Base-by-base conservation (phyloP, 2,329 filamentous ascomycete genomes). In the Scleromitrula shiraiana region DNA sequence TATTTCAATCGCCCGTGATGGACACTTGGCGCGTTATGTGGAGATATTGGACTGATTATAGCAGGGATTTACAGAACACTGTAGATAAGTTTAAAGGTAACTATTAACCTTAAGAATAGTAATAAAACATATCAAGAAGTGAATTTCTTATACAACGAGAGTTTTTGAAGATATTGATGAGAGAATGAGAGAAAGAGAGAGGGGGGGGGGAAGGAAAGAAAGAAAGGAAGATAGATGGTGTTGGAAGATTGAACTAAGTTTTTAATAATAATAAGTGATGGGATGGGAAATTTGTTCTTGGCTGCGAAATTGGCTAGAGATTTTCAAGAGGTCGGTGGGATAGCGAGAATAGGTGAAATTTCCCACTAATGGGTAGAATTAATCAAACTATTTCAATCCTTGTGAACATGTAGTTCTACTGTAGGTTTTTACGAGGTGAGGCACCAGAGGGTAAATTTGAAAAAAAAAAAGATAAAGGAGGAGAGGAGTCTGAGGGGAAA, bases 11-110 rank as follows among this genome's bases (percentile, higher is more conserved):
- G 37, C 8, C 22, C 29, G 38, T 47, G 41, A 9, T 41, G 37
- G 23, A 47, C 37, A 47, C 45, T 47, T 50, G 47, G 47, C 47
- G 41, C 17, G 41, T 40, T 50, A 17, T 37, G 42, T 46, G 41
- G 36, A 46, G 37, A 47, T 42, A 41, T 15, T 20, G 15, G 27
- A 39, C 33, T 30, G 19, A 10, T 39, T 30, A 23, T 26, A 32
- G 19, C 44, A 41, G 46, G 38, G 30, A 29, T 14, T 42, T 36
- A 29, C 12, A 19, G 7, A 42, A 20, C 37, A 23, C 37, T n/a
- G 7, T 20, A 15, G n/a, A n/a, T n/a, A 29, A 41, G 26, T 32
- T 44, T 36, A 44, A 27, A 36, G 33, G 17, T 37, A 33, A 33
- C 26, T 6, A 7, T 7, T 29, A 29, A 29, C 26, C 26, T 29